Percentiles rank a stretch among this genome's conserved stretches.
Evolutionary conservation across 768 basidiomycete genomes (phyloP).

Genomic region (Infundibulicybe gibba): DNA sequence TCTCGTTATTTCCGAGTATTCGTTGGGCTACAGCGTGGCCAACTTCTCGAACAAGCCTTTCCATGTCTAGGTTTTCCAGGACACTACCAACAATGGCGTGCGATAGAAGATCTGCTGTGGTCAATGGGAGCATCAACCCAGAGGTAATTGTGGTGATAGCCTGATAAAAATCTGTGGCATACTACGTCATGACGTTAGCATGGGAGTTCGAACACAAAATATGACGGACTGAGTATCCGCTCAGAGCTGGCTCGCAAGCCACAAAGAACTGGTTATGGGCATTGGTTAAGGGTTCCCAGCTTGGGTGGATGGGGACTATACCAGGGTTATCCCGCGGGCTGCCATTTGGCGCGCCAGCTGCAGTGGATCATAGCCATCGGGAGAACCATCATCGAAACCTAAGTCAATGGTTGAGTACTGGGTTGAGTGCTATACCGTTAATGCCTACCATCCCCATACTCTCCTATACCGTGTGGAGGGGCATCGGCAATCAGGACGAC

Average conservation of each 20-base stretch:
- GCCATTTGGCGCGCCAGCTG: slow-evolving; percentile 90
- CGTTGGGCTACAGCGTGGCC: slow-evolving; percentile 91
- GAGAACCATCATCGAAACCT: slow-evolving; percentile 94
- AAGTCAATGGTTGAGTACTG: slow-evolving; percentile 10
- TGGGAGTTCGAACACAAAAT: slow-evolving; percentile 6
- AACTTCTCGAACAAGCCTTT: slow-evolving; percentile 91
- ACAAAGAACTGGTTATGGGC: slow-evolving; percentile 77
- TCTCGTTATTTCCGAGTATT: slow-evolving; percentile 90
- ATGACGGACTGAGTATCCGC: slow-evolving; percentile 77
- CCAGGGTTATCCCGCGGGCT: slow-evolving; percentile 83
- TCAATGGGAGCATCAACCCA: slow-evolving; percentile 93
- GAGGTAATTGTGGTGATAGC: slow-evolving; percentile 92
- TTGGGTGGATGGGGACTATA: slow-evolving; percentile 19
- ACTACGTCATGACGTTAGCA: slow-evolving; percentile 35
- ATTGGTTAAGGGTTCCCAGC: background rate
- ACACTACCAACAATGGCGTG: slow-evolving; percentile 97
- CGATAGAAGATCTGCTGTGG: slow-evolving; percentile 90
- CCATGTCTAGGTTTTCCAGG: slow-evolving; percentile 98
- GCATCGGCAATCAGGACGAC: slow-evolving; percentile 96
- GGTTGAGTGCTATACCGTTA: slow-evolving; percentile 6
- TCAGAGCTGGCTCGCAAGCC: slow-evolving; percentile 96
- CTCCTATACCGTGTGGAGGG: slow-evolving; percentile 95
- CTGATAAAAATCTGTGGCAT: slow-evolving; percentile 92
- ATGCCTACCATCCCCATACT: slow-evolving; percentile 84
- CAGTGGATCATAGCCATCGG: slow-evolving; percentile 90